These are phyloP conservation scores for Conidiobolus incongruus DNA, from an alignment of 371 early-diverging fungal species.

Conservation along the genomic window DNA sequence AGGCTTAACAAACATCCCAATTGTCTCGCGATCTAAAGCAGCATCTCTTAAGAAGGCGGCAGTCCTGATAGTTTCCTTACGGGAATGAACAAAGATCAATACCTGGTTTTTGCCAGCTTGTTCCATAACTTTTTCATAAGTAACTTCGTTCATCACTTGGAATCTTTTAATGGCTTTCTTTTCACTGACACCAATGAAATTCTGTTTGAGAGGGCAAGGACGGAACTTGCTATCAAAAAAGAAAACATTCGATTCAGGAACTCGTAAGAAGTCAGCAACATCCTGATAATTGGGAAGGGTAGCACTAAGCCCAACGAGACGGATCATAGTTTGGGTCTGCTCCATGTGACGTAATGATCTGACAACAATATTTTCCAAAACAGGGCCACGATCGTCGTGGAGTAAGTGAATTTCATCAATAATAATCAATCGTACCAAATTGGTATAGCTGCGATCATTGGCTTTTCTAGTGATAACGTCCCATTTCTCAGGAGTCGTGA, in stretches of 20 bases:
- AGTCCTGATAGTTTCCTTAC: slow-evolving; percentile 91
- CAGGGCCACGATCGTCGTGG: slow-evolving; percentile 97
- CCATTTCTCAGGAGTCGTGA: slow-evolving; percentile 99
- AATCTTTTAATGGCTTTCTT: slow-evolving; percentile 86
- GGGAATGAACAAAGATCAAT: slow-evolving; percentile 90
- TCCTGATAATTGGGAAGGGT: slow-evolving; percentile 97
- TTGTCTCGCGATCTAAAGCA: slow-evolving; percentile 68
- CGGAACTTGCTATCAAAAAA: slow-evolving; percentile 84
- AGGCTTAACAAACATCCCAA: slow-evolving; percentile 47
- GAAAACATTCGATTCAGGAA: too few relatives aligned
- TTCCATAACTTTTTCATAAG: slow-evolving; percentile 80
- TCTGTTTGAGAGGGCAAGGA: slow-evolving; percentile 88
- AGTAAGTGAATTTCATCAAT: slow-evolving; percentile 99
- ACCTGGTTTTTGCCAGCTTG: slow-evolving; percentile 80
- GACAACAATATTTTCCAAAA: slow-evolving; percentile 89
- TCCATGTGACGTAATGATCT: slow-evolving; percentile 82
- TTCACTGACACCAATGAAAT: slow-evolving; percentile 88
- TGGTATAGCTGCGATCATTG: slow-evolving; percentile 77
- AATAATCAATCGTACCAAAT: slow-evolving; percentile 81
- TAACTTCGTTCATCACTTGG: slow-evolving; percentile 89
- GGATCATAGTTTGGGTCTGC: slow-evolving; percentile 68
- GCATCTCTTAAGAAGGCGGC: slow-evolving; percentile 77
- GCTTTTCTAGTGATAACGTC: slow-evolving; percentile 97
- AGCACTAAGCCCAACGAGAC: slow-evolving; percentile 94
- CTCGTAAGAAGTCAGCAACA: slow-evolving; percentile 91